Evolutionary conservation across 169 alveolate species (phyloP), one percentile per base, ranked within the genome.

Genomic region (Pseudocohnilembus persalinus): DNA sequence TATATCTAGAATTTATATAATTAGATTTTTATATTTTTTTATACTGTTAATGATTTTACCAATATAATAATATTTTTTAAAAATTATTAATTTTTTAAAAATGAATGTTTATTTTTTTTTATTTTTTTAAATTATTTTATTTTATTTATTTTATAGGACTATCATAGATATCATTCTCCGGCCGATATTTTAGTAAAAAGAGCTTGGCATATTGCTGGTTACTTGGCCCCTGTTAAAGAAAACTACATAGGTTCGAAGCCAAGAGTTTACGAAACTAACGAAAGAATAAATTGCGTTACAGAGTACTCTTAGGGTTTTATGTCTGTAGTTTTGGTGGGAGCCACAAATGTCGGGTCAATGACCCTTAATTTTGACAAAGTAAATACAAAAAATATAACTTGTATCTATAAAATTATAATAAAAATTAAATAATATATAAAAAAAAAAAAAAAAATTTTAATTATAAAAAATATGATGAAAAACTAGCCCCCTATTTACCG

Each of bases 131-230:
- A n/a, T n/a, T n/a, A n/a, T n/a, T n/a, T n/a, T n/a, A n/a, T n/a
- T n/a, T n/a, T n/a, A n/a, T n/a, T n/a, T n/a, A n/a, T n/a, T n/a
- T n/a, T n/a, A n/a, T 49, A 49, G 68, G 97, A 97, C 87, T 97
- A 96, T 85, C 99, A 97, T 83, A 90, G 98, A 81, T 97, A 93
- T 89, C 98, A 96, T 87, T 90, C 97, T 0, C 98, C 99, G n/a
- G 82, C 96, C 29, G 83, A 94, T 73, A 89, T 92, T 76, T 68
- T 88, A 33, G 88, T 95, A 25, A 72, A 89, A 64, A 90, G 76
- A 73, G 90, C 97, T 77, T 90, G 96, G 75, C 99, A 97, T 80
- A 84, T 96, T 76, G 90, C 95, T 11, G 99, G 98, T 29, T 96
- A 94, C 29, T 78, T 93, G 1, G 89, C 85, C 27, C 94, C 96